Evolutionary conservation across 2,329 filamentous ascomycete genomes (phyloP), one percentile per base, ranked within the genome.

Genomic region (Cladosporium sp.): DNA sequence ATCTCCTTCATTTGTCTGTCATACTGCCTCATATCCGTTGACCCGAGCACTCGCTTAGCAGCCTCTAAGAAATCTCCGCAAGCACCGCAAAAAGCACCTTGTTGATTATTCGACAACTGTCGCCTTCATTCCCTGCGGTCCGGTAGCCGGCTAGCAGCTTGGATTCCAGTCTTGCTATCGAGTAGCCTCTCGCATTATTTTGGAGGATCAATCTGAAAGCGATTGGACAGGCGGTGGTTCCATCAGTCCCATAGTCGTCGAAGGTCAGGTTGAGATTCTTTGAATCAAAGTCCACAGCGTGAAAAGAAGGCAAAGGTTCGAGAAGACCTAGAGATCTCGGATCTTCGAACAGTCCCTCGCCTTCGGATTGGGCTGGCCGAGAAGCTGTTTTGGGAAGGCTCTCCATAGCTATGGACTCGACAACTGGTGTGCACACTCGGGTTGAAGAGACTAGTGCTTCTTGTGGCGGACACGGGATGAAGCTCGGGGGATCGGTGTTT

Each of bases 221-320:
- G 38, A 61, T 61, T 30, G 41, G 18, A 44, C 59, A 61, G 11
- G 59, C 59, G 26, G 59, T 61, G 26, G 59, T 61, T 24, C 44
- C 59, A n/a, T n/a, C 41, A 15, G 28, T 30, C 24, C n/a, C 32
- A 15, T 32, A 30, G 21, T 21, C 5, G 28, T 60, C 14, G 38
- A 28, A 10, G 7, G 30, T 26, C 38, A 49, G 7, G 58, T 8
- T 30, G 24, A 26, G 26, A 18, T 34, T 21, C 26, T 26, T 11
- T 41, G 24, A 14, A 60, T 6, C n/a, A 12, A 51, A 4, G 47
- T 26, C 36, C 36, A 41, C 15, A 18, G 36, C 5, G 36, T 14
- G 14, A 2, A 41, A 18, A 18, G 15, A 18, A 18, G 36, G 36
- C 15, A 41, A 41, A 4, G 36, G 36, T 41, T 41, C 36, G 36